Conservation (phyloP, 345 rosid genomes). For the Hibiscus syriacus region DNA sequence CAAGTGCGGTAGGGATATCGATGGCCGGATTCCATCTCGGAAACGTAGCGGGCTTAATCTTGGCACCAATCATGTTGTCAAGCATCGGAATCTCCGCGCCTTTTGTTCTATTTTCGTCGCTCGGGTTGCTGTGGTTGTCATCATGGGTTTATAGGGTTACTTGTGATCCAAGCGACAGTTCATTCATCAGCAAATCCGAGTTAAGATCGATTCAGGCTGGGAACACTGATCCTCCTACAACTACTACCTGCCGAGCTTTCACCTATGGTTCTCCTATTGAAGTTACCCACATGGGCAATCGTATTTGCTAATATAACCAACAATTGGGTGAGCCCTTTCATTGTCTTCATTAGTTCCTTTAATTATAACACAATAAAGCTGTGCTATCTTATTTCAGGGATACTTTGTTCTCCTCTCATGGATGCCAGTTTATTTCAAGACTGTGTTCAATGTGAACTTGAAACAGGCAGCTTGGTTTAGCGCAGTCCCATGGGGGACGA, state of each 20-base stretch:
- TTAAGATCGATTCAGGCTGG: conserved; percentile 66
- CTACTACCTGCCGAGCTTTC: conserved; percentile 33
- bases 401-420: conserved; percentile 93
- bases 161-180: too few relatives aligned
- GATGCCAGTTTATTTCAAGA: conserved; percentile 96
- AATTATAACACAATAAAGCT: background rate
- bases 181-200: too few relatives aligned
- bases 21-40: too few relatives aligned
- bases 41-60: conserved; percentile 63
- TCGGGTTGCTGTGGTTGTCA: too few relatives aligned
- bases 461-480: conserved; percentile 99
- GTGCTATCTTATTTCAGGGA: conserved; percentile 46
- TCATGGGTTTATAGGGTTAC: too few relatives aligned
- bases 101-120: conserved; percentile 61
- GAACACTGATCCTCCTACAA: conserved; percentile 29
- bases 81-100: conserved; percentile 68
- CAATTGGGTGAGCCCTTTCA: conserved; percentile 63
- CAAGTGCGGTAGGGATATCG: conserved; percentile 89
- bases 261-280: conserved; percentile 50
- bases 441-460: conserved; percentile 71
- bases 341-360: background rate
- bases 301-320: conserved; percentile 77
- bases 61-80: conserved; percentile 75
- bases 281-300: conserved; percentile 82
- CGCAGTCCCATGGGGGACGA: conserved; percentile 93